Evolutionary conservation across 257 asterid genomes (phyloP), one percentile per base, ranked within the genome.

Genomic region (Sherardia arvensis): DNA sequence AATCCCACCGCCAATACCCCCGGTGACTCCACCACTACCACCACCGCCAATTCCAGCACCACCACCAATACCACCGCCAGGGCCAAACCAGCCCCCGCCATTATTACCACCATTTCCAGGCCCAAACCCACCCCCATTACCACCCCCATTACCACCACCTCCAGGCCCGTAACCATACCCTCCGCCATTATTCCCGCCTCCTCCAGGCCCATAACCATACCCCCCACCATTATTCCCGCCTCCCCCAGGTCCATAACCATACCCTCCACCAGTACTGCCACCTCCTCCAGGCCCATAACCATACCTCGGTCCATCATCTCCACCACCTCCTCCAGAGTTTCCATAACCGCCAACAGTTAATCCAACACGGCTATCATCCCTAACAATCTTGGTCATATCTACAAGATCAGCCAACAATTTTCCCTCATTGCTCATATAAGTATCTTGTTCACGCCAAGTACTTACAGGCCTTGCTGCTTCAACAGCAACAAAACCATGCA

Each of bases 401-500:
- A 38, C 51, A 15, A 43, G 51, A 43, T 43, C 51, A 43, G 51
- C 20, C 51, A 14, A 43, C 0, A 8, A 14, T 20, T 5, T 43
- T 15, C 51, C 51, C n/a, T 10, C 51, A 7, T 14, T 43, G 20
- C 5, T 4, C 21, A 43, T 17, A 14, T 15, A 17, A 48, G 11
- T n/a, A 20, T 49, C 15, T 33, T 0, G 61, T 10, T 20, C 67
- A 30, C 34, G 58, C 36, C 53, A 30, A 59, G 71, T 47, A 47
- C 10, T 64, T 34, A 74, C 73, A n/a, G 28, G 72, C 49, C 74
- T 65, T 1, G 57, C 45, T 15, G 80, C 81, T 49, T 74, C 80
- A 67, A 57, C 76, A 26, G 32, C 67, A 18, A 49, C 71, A 49
- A 20, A 27, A 28, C 58, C 59, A 69, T 29, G 23, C 30, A 79